These are phyloP conservation scores for Blastomyces emzantsi DNA, from an alignment of 2,329 filamentous ascomycete species.

Conservation along the genomic window DNA sequence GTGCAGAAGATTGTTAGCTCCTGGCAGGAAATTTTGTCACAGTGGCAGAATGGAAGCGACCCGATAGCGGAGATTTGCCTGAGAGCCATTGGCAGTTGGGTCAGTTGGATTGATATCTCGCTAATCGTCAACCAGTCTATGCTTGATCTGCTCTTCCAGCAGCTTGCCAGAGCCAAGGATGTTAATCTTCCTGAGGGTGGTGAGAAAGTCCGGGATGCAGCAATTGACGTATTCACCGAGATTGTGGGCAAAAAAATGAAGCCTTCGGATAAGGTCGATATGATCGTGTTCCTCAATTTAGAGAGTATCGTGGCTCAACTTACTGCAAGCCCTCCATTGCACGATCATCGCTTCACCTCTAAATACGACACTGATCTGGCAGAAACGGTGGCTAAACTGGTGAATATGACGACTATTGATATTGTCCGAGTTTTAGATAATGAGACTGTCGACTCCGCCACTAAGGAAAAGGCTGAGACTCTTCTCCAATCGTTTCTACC, in stretches of 20 bases:
- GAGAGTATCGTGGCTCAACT: slow-evolving; percentile 78
- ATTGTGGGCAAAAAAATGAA: slow-evolving; percentile 99
- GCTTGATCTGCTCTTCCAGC: slow-evolving; percentile 72
- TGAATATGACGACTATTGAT: slow-evolving; percentile 82
- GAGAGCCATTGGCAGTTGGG: slow-evolving; percentile 91
- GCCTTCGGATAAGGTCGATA: slow-evolving; percentile 79
- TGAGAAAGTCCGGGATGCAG: slow-evolving; percentile 79
- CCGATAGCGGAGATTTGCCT: slow-evolving; percentile 76
- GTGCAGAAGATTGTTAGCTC: slow-evolving; percentile 79
- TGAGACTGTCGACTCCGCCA: slow-evolving; percentile 49
- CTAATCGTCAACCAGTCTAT: slow-evolving; percentile 85
- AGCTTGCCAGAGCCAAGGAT: slow-evolving; percentile 67
- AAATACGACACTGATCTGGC: slow-evolving; percentile 93
- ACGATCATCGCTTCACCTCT: slow-evolving; percentile 67
- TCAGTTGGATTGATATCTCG: slow-evolving; percentile 97
- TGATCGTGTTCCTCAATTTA: slow-evolving; percentile 86
- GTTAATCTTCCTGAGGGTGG: slow-evolving; percentile 55
- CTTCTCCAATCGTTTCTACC: slow-evolving; percentile 77
- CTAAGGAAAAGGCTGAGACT: slow-evolving; percentile 66
- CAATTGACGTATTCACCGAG: slow-evolving; percentile 90
- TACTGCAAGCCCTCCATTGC: slow-evolving; percentile 69
- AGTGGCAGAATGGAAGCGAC: slow-evolving; percentile 64
- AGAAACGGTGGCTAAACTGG: slow-evolving; percentile 88
- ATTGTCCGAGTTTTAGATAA: slow-evolving; percentile 80
- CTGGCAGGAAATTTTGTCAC: slow-evolving; percentile 82